phyloP scores from a whole-genome alignment of 2,329 filamentous ascomycete genomes.

The Microcyclospora pomicola region DNA sequence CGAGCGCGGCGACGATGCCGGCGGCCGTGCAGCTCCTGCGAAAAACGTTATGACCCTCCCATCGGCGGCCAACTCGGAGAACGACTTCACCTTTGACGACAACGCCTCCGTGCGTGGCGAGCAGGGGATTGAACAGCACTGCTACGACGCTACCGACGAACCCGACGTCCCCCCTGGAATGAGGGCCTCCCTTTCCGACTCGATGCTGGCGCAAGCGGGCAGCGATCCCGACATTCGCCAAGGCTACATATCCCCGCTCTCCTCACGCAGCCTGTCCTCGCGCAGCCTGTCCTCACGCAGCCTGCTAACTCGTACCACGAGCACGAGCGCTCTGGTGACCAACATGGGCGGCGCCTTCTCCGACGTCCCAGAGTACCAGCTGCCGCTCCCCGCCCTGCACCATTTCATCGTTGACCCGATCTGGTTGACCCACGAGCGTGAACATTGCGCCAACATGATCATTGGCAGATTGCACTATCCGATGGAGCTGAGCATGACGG shows the following conservation, averaged over 20 bases:
- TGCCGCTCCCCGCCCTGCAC: not conserved
- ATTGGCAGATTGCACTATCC: constrained; percentile 1
- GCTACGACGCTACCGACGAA: not conserved
- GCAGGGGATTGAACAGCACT: not conserved
- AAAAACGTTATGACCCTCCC: too few relatives aligned
- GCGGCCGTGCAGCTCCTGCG: not conserved
- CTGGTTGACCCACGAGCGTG: not conserved
- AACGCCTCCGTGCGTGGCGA: not conserved
- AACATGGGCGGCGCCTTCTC: not conserved
- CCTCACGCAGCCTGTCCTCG: not conserved
- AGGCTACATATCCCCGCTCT: not conserved
- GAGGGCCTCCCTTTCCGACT: constrained; percentile 1
- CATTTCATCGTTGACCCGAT: not conserved
- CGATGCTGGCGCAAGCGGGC: not conserved
- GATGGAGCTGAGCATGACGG: not conserved
- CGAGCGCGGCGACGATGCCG: not conserved
- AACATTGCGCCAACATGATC: not conserved
- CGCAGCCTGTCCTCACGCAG: not conserved
- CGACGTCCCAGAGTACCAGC: not conserved
- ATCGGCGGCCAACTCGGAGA: too few relatives aligned
- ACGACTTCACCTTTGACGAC: not conserved
- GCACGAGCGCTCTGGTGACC: not conserved
- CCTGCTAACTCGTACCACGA: not conserved
- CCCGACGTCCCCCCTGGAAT: too few relatives aligned
- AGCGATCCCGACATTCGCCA: not conserved